Percentiles rank a stretch among this genome's conserved stretches.
Conservation (phyloP, 768 basidiomycete species). For the Myochromella boudieri region DNA sequence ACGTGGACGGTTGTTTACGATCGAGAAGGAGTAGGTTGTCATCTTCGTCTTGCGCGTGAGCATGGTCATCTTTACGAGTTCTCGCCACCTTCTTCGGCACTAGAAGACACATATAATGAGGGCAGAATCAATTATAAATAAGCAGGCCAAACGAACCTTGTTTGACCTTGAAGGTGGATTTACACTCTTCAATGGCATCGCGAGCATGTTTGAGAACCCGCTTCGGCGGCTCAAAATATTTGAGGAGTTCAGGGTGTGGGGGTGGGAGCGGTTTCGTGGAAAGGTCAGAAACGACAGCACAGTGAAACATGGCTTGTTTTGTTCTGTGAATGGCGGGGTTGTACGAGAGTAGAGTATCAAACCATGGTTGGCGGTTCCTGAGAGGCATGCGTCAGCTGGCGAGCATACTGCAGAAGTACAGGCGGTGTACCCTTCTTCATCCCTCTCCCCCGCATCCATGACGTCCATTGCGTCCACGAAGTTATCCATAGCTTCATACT, state of each 20-base stretch:
- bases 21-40: constrained; percentile 59
- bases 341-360: constrained; percentile 71
- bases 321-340: constrained; percentile 90
- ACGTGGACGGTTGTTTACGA: constrained; percentile 26
- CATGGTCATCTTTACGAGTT: constrained; percentile 62
- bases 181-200: constrained; percentile 58
- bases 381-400: not conserved
- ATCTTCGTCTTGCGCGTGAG: constrained; percentile 63
- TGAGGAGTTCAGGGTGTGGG: constrained; percentile 80
- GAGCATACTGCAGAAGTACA: constrained; percentile 17
- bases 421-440: constrained; percentile 64
- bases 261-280: constrained; percentile 73
- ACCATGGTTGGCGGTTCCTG: constrained; percentile 73
- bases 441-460: constrained; percentile 69
- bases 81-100: constrained; percentile 63
- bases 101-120: constrained; percentile 22
- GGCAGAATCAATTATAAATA: not conserved
- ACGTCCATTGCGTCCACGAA: constrained; percentile 92
- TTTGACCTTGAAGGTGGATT: constrained; percentile 71
- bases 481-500: constrained; percentile 78
- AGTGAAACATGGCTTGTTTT: constrained; percentile 92
- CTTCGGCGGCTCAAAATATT: constrained; percentile 81
- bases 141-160: constrained; percentile 50
- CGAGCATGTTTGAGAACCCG: constrained; percentile 62
- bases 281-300: constrained; percentile 77